Base-by-base conservation (phyloP, 345 rosid species). In the Syzygium aromaticum region DNA sequence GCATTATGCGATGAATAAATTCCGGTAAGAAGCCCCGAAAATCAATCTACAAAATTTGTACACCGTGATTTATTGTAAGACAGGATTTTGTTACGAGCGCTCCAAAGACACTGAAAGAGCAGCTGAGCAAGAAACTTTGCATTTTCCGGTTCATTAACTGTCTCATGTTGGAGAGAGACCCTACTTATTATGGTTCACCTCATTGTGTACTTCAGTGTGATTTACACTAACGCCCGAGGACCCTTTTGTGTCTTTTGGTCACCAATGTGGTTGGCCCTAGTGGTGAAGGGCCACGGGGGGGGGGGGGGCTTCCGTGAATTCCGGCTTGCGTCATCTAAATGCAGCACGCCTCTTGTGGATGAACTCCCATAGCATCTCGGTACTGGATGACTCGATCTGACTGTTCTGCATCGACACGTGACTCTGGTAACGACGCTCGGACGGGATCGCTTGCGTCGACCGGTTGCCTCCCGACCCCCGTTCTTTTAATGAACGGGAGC, bases 351-450 rank as follows among this genome's bases (percentile, higher is more conserved):
- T 56, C 9, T 56, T n/a, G 23, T 11, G 25, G 2, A 5, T 57
- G 4, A 15, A 64, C 22, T 64, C 7, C 10, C 2, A n/a, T 30
- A 15, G 22, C 40, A 30, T 16, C 11, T 14, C 1, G 21, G 5
- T 67, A 17, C 22, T 33, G n/a, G 17, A 17, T 17, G 46, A 67
- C 21, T 38, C 22, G 8, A 11, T 67, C 0, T 0, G 6, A 67
- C 17, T 12, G 17, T 67, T 21, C 7, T 0, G 6, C 1, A 17
- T 8, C 5, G 5, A 3, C 1, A 23, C 17, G 6, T 8, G 43
- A 30, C 2, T 13, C 78, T 17, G 16, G 2, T 3, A 21, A 10
- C 2, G 11, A 9, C 40, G 3, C 21, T 30, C 77, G 2, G 25
- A 67, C 3, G 17, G 3, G 25, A 9, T 0, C 25, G 10, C 25